Evolutionary conservation across 257 asterid species (phyloP).

Genomic region (Przewalskia tangutica): DNA sequence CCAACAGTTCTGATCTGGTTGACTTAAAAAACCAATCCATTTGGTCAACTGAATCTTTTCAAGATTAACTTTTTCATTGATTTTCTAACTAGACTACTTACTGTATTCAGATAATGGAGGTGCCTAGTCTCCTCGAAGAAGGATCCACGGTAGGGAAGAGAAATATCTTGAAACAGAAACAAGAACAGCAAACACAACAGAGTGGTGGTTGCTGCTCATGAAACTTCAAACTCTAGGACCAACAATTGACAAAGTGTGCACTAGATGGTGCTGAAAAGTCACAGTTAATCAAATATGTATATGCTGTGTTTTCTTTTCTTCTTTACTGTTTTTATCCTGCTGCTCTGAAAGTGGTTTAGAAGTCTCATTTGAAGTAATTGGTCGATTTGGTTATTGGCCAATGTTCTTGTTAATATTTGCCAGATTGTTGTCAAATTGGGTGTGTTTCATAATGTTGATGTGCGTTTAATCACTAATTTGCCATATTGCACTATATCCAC

Average conservation of each 20-base stretch:
- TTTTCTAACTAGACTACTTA: not conserved
- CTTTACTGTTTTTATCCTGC: not conserved
- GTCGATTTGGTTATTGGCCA: not conserved
- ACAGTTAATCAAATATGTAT: not conserved
- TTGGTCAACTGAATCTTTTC: not conserved
- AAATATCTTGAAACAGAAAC: conserved; percentile 70
- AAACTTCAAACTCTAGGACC: conserved; percentile 6
- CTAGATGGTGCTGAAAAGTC: not conserved
- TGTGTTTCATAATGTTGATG: not conserved
- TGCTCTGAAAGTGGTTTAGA: not conserved
- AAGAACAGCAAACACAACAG: conserved; percentile 46
- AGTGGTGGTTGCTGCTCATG: conserved; percentile 59
- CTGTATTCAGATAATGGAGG: conserved; percentile 71
- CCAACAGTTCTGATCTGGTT: not conserved
- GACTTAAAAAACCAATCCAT: not conserved
- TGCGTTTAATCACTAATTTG: not conserved
- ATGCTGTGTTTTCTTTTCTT: not conserved
- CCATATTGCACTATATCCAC: not conserved
- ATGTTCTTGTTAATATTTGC: conserved; percentile 3
- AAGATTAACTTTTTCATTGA: not conserved
- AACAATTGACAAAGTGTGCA: not conserved
- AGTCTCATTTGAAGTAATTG: not conserved
- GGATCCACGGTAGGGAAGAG: conserved; percentile 64
- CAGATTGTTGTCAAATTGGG: not conserved
- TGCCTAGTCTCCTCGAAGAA: conserved; percentile 81